Evolutionary conservation across 495 filamentous ascomycete species (phyloP).

Genomic region (Chaetomium cochliodes): DNA sequence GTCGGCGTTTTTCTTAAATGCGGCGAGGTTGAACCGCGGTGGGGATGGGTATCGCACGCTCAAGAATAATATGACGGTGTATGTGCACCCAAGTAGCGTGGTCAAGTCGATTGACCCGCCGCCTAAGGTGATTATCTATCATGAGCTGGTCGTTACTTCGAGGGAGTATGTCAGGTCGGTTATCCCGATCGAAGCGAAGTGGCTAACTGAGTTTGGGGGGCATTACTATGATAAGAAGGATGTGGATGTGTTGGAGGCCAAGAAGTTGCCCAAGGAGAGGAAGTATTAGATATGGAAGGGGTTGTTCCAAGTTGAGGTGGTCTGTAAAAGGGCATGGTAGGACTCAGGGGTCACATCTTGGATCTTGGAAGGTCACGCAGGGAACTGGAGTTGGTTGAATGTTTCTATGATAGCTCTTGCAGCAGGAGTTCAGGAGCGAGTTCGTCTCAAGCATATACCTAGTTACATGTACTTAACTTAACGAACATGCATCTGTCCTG

Average conservation of each 20-base stretch:
- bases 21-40: constrained; percentile 76
- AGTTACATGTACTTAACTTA: no score
- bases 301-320: background rate
- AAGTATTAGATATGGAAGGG: constrained; percentile 23
- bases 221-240: constrained; percentile 96
- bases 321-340: background rate
- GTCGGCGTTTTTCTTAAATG: constrained; percentile 92
- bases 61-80: constrained; percentile 87
- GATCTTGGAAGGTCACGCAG: background rate
- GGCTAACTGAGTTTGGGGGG: constrained; percentile 88
- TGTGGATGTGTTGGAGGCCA: constrained; percentile 74
- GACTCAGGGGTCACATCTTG: background rate
- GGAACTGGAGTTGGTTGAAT: background rate
- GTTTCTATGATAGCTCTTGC: background rate
- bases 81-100: constrained; percentile 82
- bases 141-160: constrained; percentile 86
- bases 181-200: constrained; percentile 80
- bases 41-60: constrained; percentile 94
- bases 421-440: background rate
- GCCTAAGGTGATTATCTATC: constrained; percentile 81
- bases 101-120: constrained; percentile 77
- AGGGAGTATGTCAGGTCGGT: constrained; percentile 92
- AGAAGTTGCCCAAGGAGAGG: constrained; percentile 56
- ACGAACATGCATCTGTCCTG: background rate
- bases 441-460: no score